phyloP scores from a whole-genome alignment of 2,329 filamentous ascomycete genomes.

The Pyricularia sp. region DNA sequence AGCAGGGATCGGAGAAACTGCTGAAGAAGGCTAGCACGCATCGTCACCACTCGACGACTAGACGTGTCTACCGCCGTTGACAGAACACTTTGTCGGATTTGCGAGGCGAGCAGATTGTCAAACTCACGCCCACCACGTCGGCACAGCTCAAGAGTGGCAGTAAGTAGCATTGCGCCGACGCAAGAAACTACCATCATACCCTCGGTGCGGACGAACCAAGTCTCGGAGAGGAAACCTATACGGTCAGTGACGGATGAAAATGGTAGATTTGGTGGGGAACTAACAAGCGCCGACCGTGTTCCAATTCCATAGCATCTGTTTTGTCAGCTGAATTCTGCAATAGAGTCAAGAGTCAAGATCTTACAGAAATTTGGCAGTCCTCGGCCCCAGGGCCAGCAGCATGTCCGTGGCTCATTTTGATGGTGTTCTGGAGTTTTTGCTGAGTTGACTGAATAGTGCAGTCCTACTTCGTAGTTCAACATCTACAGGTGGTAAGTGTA shows the following conservation, averaged over 20 bases:
- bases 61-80: too few species aligned
- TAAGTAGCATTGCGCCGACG: not conserved
- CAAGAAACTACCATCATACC: slow-evolving; percentile 2
- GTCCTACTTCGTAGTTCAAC: too few species aligned
- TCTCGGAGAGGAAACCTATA: not conserved
- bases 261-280: not conserved
- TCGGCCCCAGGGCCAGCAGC: not conserved
- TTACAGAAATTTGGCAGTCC: not conserved
- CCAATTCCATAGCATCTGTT: slow-evolving; percentile 2
- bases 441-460: too few species aligned
- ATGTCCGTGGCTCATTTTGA: not conserved
- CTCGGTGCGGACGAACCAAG: slow-evolving; percentile 2
- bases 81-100: not conserved
- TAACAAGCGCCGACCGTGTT: slow-evolving; percentile 1
- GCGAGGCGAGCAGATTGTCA: not conserved
- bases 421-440: too few species aligned
- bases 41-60: slow-evolving; percentile 13
- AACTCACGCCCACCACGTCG: not conserved
- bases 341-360: not conserved
- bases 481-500: too few species aligned
- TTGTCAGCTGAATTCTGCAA: not conserved
- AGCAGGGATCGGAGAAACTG: slow-evolving; percentile 28
- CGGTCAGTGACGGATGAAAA: not conserved
- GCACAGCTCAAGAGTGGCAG: not conserved
- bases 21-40: slow-evolving; percentile 29